Conservation (phyloP, 1,284 basidiomycete genomes). For the Moesziomyces globuligerus region DNA sequence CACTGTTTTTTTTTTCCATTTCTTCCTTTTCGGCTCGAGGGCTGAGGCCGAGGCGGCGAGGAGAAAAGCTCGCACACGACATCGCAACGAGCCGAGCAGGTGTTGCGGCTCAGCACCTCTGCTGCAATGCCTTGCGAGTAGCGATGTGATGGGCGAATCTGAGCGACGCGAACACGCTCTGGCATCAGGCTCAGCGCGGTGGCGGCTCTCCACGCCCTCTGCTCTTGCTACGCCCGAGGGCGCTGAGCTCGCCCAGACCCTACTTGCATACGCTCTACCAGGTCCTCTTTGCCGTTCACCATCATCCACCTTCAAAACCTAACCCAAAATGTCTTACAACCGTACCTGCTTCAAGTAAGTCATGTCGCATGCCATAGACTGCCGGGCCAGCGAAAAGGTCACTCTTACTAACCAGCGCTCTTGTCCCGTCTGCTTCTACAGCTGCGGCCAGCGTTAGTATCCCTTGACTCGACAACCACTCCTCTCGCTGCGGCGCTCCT, state of each 20-base stretch:
- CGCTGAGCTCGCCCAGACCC: slow-evolving; percentile 10
- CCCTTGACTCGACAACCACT: slow-evolving; percentile 3
- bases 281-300: slow-evolving; percentile 3
- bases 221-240: neutral
- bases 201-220: neutral
- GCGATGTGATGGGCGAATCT: no score
- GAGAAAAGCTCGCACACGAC: slow-evolving; percentile 18
- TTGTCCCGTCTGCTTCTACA: slow-evolving; percentile 12
- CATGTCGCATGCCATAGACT: no score
- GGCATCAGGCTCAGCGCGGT: no score
- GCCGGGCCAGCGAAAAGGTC: neutral
- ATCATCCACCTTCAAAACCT: slow-evolving; percentile 6
- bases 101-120: no score
- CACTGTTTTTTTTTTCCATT: slow-evolving; percentile 1
- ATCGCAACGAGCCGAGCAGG: slow-evolving; percentile 6
- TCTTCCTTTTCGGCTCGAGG: no score
- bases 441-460: slow-evolving; percentile 60
- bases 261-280: slow-evolving; percentile 9
- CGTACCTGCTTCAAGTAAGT: slow-evolving; percentile 59
- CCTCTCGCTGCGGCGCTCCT: slow-evolving; percentile 2
- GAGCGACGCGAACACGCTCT: no score
- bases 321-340: slow-evolving; percentile 42
- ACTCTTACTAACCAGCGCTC: slow-evolving; percentile 2
- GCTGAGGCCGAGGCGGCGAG: neutral
- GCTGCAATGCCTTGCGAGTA: no score